Conservation (phyloP, 768 basidiomycete genomes). For the Tremella yokohamensis region DNA sequence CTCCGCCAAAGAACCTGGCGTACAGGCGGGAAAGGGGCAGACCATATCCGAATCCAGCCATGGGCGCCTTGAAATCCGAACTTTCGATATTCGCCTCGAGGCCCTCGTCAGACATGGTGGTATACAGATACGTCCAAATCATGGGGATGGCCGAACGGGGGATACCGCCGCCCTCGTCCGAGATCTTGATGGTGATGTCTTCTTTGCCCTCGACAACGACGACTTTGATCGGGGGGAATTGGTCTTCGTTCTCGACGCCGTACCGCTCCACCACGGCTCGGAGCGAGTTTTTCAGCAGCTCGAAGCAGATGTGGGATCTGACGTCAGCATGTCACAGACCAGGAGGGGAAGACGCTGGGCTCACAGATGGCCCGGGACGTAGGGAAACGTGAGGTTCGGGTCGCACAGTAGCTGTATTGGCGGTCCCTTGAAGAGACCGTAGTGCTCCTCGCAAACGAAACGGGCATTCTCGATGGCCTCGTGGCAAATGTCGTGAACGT, state of each 20-base stretch:
- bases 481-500: conserved; percentile 94
- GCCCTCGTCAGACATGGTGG: conserved; percentile 61
- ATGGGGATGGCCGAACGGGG: conserved; percentile 71
- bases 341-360: conserved; percentile 17
- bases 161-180: conserved; percentile 95
- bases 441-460: conserved; percentile 82
- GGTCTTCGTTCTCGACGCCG: conserved; percentile 72
- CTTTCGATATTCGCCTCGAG: conserved; percentile 59
- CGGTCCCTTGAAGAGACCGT: conserved; percentile 88
- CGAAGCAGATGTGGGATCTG: conserved; percentile 90
- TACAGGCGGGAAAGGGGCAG: conserved; percentile 90
- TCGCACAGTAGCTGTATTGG: conserved; percentile 96
- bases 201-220: conserved; percentile 96
- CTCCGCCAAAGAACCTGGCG: conserved; percentile 82
- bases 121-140: conserved; percentile 74
- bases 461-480: conserved; percentile 97
- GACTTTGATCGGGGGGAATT: conserved; percentile 87
- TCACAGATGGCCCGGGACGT: conserved; percentile 86
- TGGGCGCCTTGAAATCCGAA: conserved; percentile 85
- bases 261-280: conserved; percentile 92
- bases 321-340: background rate
- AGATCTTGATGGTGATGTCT: conserved; percentile 98
- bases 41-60: conserved; percentile 90
- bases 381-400: conserved; percentile 75
- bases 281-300: conserved; percentile 94